phyloP scores from a whole-genome alignment of 345 rosid genomes.

The Excoecaria agallocha region DNA sequence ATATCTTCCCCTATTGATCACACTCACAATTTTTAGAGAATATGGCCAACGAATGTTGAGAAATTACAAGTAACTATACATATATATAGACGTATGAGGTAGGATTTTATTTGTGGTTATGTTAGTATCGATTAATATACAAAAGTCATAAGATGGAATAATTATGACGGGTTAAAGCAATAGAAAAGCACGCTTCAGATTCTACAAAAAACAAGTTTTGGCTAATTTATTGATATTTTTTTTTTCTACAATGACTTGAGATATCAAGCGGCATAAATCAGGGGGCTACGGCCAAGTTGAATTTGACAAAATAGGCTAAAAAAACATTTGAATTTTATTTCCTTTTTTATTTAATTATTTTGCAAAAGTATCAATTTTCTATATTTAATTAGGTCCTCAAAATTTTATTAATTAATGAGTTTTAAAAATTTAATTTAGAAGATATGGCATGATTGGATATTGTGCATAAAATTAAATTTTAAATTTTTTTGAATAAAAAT shows the following conservation, averaged over 20 bases:
- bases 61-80: neutral
- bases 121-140: too few species aligned
- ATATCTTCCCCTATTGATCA: too few species aligned
- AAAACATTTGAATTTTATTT: neutral
- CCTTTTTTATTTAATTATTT: too few species aligned
- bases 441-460: too few species aligned
- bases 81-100: neutral
- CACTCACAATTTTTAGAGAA: neutral
- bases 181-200: conserved; percentile 8
- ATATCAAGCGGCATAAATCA: too few species aligned
- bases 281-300: neutral
- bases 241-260: neutral
- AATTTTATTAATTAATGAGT: too few species aligned
- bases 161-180: neutral
- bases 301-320: neutral
- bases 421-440: too few species aligned
- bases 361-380: too few species aligned
- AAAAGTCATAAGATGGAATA: too few species aligned
- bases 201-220: neutral
- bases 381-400: too few species aligned
- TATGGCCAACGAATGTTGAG: neutral
- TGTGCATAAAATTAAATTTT: too few species aligned
- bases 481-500: too few species aligned
- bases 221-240: neutral
- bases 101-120: neutral